Evolutionary conservation across 2,329 filamentous ascomycete species (phyloP).

Genomic region (Escovopsis sp.): DNA sequence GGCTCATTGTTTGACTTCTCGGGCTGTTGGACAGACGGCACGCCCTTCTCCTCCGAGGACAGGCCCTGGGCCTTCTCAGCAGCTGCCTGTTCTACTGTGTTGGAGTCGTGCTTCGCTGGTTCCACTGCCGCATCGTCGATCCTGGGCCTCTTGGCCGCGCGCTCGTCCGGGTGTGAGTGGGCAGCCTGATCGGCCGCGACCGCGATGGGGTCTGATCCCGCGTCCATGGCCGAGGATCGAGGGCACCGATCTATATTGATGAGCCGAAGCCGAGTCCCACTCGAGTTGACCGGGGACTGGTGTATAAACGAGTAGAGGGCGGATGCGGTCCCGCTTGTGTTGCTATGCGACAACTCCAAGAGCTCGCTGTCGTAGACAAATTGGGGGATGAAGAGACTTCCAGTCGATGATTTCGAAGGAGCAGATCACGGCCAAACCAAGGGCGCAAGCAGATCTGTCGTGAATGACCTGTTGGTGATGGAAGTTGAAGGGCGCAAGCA

Average conservation of each 20-base stretch:
- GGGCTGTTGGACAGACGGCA: too few relatives aligned
- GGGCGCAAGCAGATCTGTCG: too few relatives aligned
- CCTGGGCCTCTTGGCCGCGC: conserved; percentile 46
- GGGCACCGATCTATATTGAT: not conserved
- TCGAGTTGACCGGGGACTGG: too few relatives aligned
- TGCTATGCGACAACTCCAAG: not conserved
- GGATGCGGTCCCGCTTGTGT: not conserved
- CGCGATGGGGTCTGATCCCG: conserved; percentile 12
- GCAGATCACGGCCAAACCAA: too few relatives aligned
- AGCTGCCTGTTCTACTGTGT: too few relatives aligned
- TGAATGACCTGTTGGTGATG: too few relatives aligned
- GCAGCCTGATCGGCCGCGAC: conserved; percentile 7
- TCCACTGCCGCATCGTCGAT: conserved; percentile 21
- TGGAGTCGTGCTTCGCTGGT: conserved; percentile 3
- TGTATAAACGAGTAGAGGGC: too few relatives aligned
- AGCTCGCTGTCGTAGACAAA: too few relatives aligned
- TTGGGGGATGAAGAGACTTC: too few relatives aligned
- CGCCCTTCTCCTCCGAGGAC: not conserved
- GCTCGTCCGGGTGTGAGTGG: conserved; percentile 16
- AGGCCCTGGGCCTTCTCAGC: conserved; percentile 4
- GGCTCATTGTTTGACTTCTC: conserved; percentile 4
- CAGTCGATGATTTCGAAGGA: too few relatives aligned
- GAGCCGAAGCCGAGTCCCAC: too few relatives aligned
- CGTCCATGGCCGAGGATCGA: conserved; percentile 12
- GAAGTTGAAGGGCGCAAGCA: too few relatives aligned